phyloP scores from a whole-genome alignment of 345 rosid species.

The Jatropha curcas region DNA sequence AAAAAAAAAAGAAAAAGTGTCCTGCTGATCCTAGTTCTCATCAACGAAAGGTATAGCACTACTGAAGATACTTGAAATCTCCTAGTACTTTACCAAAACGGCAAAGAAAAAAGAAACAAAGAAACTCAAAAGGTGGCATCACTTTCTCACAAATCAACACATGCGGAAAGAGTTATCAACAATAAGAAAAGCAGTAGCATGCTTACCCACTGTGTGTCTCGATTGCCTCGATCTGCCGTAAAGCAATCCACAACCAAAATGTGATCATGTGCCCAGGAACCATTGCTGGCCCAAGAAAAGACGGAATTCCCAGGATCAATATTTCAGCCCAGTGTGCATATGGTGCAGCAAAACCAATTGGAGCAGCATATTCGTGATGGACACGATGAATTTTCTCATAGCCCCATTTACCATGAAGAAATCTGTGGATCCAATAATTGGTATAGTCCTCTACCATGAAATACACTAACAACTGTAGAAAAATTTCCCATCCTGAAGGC shows the following conservation, averaged over 20 bases:
- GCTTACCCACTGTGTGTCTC: constrained; percentile 98
- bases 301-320: constrained; percentile 86
- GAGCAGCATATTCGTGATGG: constrained; percentile 89
- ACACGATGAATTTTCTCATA: constrained; percentile 85
- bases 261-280: constrained; percentile 96
- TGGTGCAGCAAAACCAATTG: constrained; percentile 81
- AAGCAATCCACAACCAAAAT: constrained; percentile 89
- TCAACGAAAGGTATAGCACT: constrained; percentile 35
- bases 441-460: constrained; percentile 83
- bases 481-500: constrained; percentile 72
- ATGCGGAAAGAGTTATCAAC: constrained; percentile 28
- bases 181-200: constrained; percentile 24
- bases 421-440: constrained; percentile 88
- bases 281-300: constrained; percentile 91
- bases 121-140: constrained; percentile 35
- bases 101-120: constrained; percentile 21
- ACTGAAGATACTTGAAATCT: constrained; percentile 34
- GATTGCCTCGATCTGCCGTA: constrained; percentile 87
- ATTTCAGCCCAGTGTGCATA: constrained; percentile 95
- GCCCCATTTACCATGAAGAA: constrained; percentile 83
- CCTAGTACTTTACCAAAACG: constrained; percentile 15
- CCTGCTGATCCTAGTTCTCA: constrained; percentile 27
- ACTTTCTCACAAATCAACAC: constrained; percentile 38
- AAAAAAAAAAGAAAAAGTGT: constrained; percentile 10
- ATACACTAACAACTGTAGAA: constrained; percentile 67